A percentile compares a stretch with the other conserved stretches of the same genome.
Evolutionary conservation across 1,284 basidiomycete genomes (phyloP).

Genomic region (Phylloboletellus chloephorus): DNA sequence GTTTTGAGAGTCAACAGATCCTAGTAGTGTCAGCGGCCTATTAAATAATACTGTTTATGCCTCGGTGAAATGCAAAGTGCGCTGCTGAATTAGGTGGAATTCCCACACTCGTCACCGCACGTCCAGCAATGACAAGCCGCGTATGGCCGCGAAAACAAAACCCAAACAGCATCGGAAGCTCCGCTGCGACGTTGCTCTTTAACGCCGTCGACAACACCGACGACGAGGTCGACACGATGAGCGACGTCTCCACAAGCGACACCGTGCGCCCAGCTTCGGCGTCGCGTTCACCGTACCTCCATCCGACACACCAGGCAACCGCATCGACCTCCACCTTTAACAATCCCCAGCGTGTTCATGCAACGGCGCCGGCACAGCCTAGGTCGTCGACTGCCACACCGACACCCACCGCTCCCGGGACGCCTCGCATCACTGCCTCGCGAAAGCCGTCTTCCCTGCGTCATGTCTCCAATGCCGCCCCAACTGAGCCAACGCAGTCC

Average conservation of each 20-base stretch:
- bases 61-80: no score
- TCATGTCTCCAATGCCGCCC: constrained; percentile 22
- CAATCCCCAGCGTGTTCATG: constrained; percentile 1
- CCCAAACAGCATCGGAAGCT: no score
- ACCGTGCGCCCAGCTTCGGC: constrained; percentile 6
- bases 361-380: background rate
- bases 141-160: constrained; percentile 19
- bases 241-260: constrained; percentile 14
- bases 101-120: constrained; percentile 21
- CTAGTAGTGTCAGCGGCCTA: no score
- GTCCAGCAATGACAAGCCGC: constrained; percentile 21
- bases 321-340: constrained; percentile 32
- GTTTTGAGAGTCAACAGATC: no score
- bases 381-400: constrained; percentile 10
- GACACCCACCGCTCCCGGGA: constrained; percentile 22
- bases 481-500: constrained; percentile 15
- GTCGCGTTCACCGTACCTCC: constrained; percentile 28
- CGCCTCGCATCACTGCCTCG: constrained; percentile 25
- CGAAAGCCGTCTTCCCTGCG: constrained; percentile 30
- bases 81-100: background rate
- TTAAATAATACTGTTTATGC: no score
- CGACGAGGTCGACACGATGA: constrained; percentile 26
- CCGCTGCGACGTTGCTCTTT: constrained; percentile 5
- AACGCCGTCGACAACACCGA: constrained; percentile 18
- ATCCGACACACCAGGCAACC: constrained; percentile 29